Evolutionary conservation across 306 rosid genomes (phyloP), one percentile per base, ranked within the genome.

Genomic region (Cotoneaster glaucophyllus): DNA sequence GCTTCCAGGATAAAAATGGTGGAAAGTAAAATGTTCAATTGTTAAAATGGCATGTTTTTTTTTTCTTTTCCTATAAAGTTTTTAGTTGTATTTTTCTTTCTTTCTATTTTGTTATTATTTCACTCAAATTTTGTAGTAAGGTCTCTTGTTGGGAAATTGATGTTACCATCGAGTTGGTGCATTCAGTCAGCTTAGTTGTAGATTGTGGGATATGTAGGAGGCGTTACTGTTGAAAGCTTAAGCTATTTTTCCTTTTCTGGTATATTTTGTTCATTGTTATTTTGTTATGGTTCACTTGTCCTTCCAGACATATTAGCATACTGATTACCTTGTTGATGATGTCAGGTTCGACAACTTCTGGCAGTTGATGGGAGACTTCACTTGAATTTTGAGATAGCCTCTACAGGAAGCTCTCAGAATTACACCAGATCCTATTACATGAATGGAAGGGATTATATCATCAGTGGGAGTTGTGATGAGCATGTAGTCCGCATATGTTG

Each of bases 401-500:
- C 90, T 14, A 87, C 93, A 1, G 88, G 87, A 82, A 87, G 87
- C 70, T 83, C 93, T 78, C 93, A 88, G 74, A 90, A 90, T 75
- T 90, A 88, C 78, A 90, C 96, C 5, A 93, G 96, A 52, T 88
- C 96, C 11, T 90, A 90, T 82, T 90, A 90, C 84, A 84, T 88
- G 91, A 90, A 88, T 79, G 96, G 96, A 79, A 85, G 93, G 83
- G 96, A 90, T 79, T 90, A 90, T 77, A 85, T 90, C 69, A 84
- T 88, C 37, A 90, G 91, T 73, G 96, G 96, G 52, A 90, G 96
- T 88, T 88, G 91, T 76, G 96, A 90, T 82, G 96, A 90, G 76
- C 90, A 88, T 39, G 80, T 87, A 43, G 86, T 88, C 24, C 91
- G 90, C 74, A 76, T 90, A 74, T 90, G 88, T 79, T 88, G 93